Conservation (phyloP, 2,329 filamentous ascomycete genomes). For the Hymenoscyphus repandus region DNA sequence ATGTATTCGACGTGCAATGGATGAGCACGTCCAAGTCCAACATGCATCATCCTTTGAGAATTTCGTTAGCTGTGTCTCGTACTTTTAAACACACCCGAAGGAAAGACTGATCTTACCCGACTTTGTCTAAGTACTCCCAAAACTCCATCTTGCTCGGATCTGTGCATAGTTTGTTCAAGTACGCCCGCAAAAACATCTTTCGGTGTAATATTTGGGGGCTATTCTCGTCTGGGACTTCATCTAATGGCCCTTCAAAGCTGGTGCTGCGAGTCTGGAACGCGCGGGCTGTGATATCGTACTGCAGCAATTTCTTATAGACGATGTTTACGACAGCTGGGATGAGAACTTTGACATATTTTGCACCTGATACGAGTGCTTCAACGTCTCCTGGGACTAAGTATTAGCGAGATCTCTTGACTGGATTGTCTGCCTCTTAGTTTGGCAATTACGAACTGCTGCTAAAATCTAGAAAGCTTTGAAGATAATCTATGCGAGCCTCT, state of each 20-base stretch:
- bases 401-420: neutral
- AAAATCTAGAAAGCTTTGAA: conserved; percentile 26
- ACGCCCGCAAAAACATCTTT: conserved; percentile 75
- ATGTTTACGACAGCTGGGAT: conserved; percentile 80
- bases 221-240: conserved; percentile 37
- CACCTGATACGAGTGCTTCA: conserved; percentile 19
- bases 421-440: neutral
- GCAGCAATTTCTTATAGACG: conserved; percentile 74
- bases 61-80: too few relatives aligned
- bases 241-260: conserved; percentile 52
- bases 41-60: conserved; percentile 37
- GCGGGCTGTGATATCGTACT: conserved; percentile 75
- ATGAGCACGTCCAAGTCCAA: conserved; percentile 55
- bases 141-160: conserved; percentile 24
- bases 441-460: conserved; percentile 9
- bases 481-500: conserved; percentile 25
- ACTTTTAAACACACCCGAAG: too few relatives aligned
- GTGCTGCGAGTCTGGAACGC: conserved; percentile 61
- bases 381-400: conserved; percentile 16
- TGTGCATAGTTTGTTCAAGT: conserved; percentile 33
- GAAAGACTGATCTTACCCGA: conserved; percentile 10
- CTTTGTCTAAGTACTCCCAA: conserved; percentile 22
- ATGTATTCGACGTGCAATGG: conserved; percentile 74
- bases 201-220: conserved; percentile 49
- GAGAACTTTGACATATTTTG: conserved; percentile 40